phyloP scores from a whole-genome alignment of 192 early-diverging fungal species.

The Bifiguratus adelaidae region DNA sequence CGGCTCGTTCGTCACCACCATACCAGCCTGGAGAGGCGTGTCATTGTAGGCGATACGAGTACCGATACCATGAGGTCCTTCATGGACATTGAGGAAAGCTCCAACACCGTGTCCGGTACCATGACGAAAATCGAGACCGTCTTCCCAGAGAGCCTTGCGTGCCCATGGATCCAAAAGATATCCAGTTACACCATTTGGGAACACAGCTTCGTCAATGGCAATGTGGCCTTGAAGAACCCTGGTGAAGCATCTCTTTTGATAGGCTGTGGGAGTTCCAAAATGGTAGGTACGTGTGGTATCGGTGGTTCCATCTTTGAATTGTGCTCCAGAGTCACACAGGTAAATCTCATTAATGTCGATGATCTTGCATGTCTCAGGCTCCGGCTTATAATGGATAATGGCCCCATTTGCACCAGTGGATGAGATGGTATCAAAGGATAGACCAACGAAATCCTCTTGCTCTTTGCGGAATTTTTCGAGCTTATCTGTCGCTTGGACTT shows the following conservation, averaged over 20 bases:
- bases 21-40: conserved; percentile 69
- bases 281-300: conserved; percentile 95
- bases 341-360: conserved; percentile 75
- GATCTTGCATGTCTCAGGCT: conserved; percentile 62
- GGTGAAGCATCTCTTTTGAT: conserved; percentile 90
- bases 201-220: conserved; percentile 77
- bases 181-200: conserved; percentile 77
- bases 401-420: conserved; percentile 93
- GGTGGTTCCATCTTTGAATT: conserved; percentile 94
- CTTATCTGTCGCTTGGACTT: conserved; percentile 78
- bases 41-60: conserved; percentile 65
- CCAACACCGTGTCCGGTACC: conserved; percentile 99
- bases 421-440: conserved; percentile 95
- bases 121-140: conserved; percentile 92
- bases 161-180: conserved; percentile 89
- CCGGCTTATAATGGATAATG: conserved; percentile 96
- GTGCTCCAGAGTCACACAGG: conserved; percentile 93
- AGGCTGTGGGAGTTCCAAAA: conserved; percentile 72
- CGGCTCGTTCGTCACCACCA: conserved; percentile 96
- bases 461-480: conserved; percentile 67
- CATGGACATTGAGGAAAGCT: conserved; percentile 88
- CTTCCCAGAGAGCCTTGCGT: conserved; percentile 77
- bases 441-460: conserved; percentile 77
- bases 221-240: conserved; percentile 99
- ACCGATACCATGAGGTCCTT: conserved; percentile 92